These are phyloP conservation scores for Basidiobolus heterosporus DNA, from an alignment of 371 early-diverging fungal species.

Conservation along the genomic window DNA sequence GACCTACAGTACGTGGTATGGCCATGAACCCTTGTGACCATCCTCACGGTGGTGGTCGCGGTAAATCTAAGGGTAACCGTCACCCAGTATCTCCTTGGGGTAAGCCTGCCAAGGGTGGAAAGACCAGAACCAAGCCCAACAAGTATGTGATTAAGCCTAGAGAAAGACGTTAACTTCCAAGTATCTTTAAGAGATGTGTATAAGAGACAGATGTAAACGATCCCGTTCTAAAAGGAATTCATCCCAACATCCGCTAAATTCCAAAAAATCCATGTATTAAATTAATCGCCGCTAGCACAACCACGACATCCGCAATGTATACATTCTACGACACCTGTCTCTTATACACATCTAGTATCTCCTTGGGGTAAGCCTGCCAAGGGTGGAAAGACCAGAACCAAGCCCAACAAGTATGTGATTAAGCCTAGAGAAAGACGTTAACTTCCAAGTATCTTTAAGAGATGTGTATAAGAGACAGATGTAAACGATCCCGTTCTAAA, in stretches of 20 bases:
- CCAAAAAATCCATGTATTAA: too few relatives aligned
- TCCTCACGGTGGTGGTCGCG: slow-evolving; percentile 97
- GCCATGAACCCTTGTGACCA: slow-evolving; percentile 98
- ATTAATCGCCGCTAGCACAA: slow-evolving; percentile 1
- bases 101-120: slow-evolving; percentile 88
- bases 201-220: too few relatives aligned
- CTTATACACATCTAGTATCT: slow-evolving; percentile 71
- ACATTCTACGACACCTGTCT: slow-evolving; percentile 80
- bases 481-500: too few relatives aligned
- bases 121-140: slow-evolving; percentile 64
- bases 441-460: neutral
- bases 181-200: neutral
- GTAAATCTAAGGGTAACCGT: slow-evolving; percentile 86
- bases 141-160: slow-evolving; percentile 63
- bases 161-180: slow-evolving; percentile 35
- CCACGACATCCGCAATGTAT: slow-evolving; percentile 77
- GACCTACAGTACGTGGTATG: slow-evolving; percentile 96
- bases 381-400: slow-evolving; percentile 83
- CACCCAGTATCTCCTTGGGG: slow-evolving; percentile 90
- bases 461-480: too few relatives aligned
- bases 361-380: slow-evolving; percentile 93
- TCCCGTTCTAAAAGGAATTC: too few relatives aligned
- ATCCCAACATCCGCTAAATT: too few relatives aligned
- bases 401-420: slow-evolving; percentile 58
- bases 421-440: slow-evolving; percentile 59